These are phyloP conservation scores for Cutaneotrichosporon mucoides DNA, from an alignment of 1,284 basidiomycete genomes.

Conservation along the genomic window DNA sequence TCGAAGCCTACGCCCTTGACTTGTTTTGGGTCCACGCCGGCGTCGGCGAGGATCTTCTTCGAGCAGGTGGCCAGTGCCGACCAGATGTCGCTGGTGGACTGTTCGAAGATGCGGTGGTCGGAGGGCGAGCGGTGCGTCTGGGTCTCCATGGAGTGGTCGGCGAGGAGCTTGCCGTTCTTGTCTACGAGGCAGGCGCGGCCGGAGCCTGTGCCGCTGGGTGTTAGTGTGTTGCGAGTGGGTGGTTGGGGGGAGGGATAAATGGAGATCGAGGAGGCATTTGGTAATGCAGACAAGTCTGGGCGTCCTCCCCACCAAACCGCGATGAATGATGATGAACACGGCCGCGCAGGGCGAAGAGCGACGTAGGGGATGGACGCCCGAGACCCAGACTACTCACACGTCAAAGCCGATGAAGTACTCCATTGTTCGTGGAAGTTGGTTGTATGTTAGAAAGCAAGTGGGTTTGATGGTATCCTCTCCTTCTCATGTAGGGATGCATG, in stretches of 20 bases:
- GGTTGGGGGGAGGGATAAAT: too few species aligned
- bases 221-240: conserved; percentile 7
- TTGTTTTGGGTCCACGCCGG: conserved; percentile 59
- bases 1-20: conserved; percentile 94
- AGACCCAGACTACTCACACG: conserved; percentile 48
- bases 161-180: conserved; percentile 68
- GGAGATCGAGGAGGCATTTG: too few species aligned
- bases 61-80: conserved; percentile 66
- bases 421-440: conserved; percentile 1
- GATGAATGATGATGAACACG: too few species aligned
- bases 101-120: conserved; percentile 90
- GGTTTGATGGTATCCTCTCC: too few species aligned
- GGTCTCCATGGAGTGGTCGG: conserved; percentile 65
- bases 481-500: too few species aligned
- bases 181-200: conserved; percentile 82
- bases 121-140: conserved; percentile 75
- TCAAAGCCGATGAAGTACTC: conserved; percentile 58
- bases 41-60: conserved; percentile 60
- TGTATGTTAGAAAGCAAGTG: too few species aligned
- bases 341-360: too few species aligned
- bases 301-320: too few species aligned
- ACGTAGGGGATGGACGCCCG: too few species aligned
- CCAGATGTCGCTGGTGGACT: conserved; percentile 77
- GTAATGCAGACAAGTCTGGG: too few species aligned
- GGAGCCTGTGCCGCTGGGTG: conserved; percentile 75